phyloP scores from a whole-genome alignment of 768 basidiomycete genomes.

The Mrakia frigida region DNA sequence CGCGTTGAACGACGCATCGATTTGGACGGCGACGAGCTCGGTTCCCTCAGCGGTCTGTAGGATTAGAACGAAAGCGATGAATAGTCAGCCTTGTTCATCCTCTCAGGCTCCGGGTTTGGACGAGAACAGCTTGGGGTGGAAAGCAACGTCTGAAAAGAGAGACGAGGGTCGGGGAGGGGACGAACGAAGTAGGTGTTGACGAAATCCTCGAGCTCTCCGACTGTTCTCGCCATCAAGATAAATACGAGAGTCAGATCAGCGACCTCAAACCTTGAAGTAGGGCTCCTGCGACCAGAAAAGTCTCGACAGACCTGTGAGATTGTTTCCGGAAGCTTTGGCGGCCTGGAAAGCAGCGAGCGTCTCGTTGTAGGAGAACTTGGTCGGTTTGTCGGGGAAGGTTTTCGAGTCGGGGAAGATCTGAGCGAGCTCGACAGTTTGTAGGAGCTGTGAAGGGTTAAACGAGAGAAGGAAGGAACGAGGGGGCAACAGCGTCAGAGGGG shows the following conservation, averaged over 20 bases:
- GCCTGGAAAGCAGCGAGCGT: constrained; percentile 63
- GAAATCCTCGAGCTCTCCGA: constrained; percentile 62
- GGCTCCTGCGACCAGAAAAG: no score
- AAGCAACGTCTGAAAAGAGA: no score
- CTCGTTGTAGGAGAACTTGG: constrained; percentile 57
- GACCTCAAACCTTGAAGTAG: constrained; percentile 50
- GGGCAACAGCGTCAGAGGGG: not conserved
- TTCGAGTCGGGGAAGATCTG: constrained; percentile 71
- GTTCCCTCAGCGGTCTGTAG: constrained; percentile 65
- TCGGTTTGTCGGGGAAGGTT: constrained; percentile 86
- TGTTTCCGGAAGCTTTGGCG: constrained; percentile 47
- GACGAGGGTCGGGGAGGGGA: not conserved
- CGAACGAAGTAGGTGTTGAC: constrained; percentile 63
- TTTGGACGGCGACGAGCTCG: constrained; percentile 62
- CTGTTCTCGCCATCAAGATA: not conserved
- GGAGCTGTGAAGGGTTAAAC: constrained; percentile 37
- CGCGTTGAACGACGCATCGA: constrained; percentile 55
- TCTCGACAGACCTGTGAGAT: constrained; percentile 38
- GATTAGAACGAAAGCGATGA: not conserved
- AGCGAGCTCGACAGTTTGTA: constrained; percentile 82
- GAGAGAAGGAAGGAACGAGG: not conserved
- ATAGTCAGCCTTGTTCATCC: no score
- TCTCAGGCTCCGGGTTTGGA: no score
- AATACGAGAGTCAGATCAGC: not conserved
- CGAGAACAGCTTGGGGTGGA: no score